Percentiles rank a stretch among this genome's conserved stretches.
Evolutionary conservation across 2,329 filamentous ascomycete species (phyloP).

Genomic region (Berkeleyomyces basicola): DNA sequence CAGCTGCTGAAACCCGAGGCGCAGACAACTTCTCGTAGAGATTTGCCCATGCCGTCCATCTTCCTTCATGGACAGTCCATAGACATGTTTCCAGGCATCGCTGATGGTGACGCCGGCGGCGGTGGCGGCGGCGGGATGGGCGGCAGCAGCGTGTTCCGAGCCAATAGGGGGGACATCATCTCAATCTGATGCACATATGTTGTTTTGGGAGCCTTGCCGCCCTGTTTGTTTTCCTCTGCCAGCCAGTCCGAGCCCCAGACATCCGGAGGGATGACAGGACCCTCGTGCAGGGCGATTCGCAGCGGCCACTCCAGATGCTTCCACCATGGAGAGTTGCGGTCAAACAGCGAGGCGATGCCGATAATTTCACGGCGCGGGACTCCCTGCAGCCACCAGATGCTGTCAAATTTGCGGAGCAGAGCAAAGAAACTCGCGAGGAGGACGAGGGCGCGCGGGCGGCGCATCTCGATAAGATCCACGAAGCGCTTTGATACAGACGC

Average conservation of each 20-base stretch:
- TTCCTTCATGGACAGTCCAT: conserved; percentile 8
- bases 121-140: conserved; percentile 12
- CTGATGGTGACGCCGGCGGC: conserved; percentile 7
- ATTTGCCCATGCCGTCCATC: neutral
- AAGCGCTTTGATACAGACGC: conserved; percentile 46
- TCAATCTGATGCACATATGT: conserved; percentile 22
- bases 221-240: conserved; percentile 24
- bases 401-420: conserved; percentile 42
- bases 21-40: neutral
- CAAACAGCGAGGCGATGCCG: conserved; percentile 43
- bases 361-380: conserved; percentile 49
- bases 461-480: conserved; percentile 41
- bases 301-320: conserved; percentile 44
- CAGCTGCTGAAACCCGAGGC: neutral
- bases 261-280: conserved; percentile 34
- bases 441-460: conserved; percentile 43
- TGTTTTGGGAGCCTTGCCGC: conserved; percentile 12
- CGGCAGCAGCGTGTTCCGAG: conserved; percentile 17
- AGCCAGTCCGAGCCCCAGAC: conserved; percentile 39
- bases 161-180: conserved; percentile 24
- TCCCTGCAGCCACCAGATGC: conserved; percentile 54
- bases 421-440: conserved; percentile 53
- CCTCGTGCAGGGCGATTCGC: conserved; percentile 40
- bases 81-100: neutral
- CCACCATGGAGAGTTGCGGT: conserved; percentile 43